Percentiles rank a stretch among this genome's conserved stretches.
phyloP scores from a whole-genome alignment of 2,329 filamentous ascomycete genomes.

The Dothistroma septosporum region DNA sequence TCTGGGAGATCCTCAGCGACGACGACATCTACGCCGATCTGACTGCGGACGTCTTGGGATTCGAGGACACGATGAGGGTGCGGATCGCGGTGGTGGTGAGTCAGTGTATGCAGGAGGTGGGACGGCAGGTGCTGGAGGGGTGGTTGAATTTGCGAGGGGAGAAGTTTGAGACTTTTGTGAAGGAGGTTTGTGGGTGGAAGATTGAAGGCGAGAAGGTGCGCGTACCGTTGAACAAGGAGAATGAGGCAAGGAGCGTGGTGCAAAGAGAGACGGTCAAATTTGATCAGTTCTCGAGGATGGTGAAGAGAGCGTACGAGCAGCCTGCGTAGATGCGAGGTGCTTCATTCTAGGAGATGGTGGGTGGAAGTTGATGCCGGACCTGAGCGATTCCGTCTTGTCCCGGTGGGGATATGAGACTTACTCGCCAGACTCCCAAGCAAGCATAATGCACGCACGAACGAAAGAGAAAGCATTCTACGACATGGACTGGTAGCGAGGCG shows the following conservation, averaged over 20 bases:
- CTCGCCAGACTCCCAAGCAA: slow-evolving; percentile 2
- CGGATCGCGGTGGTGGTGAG: slow-evolving; percentile 84
- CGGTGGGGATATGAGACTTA: background rate
- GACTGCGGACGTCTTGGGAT: slow-evolving; percentile 87
- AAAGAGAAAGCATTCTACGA: background rate
- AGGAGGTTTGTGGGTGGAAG: slow-evolving; percentile 69
- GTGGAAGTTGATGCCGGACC: background rate
- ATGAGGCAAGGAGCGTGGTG: slow-evolving; percentile 92
- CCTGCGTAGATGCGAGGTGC: slow-evolving; percentile 48
- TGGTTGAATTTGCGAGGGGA: slow-evolving; percentile 47
- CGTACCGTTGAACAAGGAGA: slow-evolving; percentile 90
- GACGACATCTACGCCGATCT: slow-evolving; percentile 96
- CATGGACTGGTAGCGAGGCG: slow-evolving; percentile 11
- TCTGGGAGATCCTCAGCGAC: slow-evolving; percentile 89
- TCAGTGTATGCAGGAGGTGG: slow-evolving; percentile 76
- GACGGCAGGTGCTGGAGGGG: slow-evolving; percentile 44
- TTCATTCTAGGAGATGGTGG: background rate
- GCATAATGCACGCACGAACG: slow-evolving; percentile 7
- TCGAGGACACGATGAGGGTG: slow-evolving; percentile 89
- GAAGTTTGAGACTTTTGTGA: slow-evolving; percentile 49
- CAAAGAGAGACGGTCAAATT: slow-evolving; percentile 94
- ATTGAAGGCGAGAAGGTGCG: slow-evolving; percentile 64
- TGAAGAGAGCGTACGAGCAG: slow-evolving; percentile 83
- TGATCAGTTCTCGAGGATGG: slow-evolving; percentile 75
- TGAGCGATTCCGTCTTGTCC: slow-evolving; percentile 4